Base-by-base conservation (phyloP, 805 yeast species). In the Candida boleticola region DNA sequence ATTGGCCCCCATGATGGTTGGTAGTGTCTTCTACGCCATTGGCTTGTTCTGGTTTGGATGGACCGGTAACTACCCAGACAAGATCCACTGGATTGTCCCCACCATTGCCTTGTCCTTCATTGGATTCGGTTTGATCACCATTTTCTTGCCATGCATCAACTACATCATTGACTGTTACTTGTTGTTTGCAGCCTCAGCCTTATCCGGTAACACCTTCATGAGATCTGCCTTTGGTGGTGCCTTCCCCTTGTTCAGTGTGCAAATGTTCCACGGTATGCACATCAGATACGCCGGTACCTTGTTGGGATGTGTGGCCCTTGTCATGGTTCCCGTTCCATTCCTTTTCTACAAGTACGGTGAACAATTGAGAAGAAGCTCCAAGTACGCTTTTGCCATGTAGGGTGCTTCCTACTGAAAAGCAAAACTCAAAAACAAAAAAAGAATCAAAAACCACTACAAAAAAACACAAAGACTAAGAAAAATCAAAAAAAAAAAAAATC, bases 1-100 rank as follows among this genome's bases (percentile, higher is more conserved):
- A 62, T 69, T 89, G 43, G 79, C 82, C 14, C 81, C 90, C 22
- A 79, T 89, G 84, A 76, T 87, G 64, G 62, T 75, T 33, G 90
- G 95, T 25, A 81, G 83, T 19, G 49, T 86, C 41, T 57, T 75
- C 6, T 87, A 89, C 68, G 84, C 95, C 22, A 69, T 79, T 40
- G 96, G 96, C 40, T 68, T 89, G 47, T 73, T 89, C 54, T 85
- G 96, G 96, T 73, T 89, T 60, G 79, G 86, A 43, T 89, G 96
- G 96, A 70, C 92, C 7, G 96, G 96, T 57, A 76, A 79, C 48
- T 89, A 82, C 62, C 82, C 77, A 37, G 62, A 82, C 27, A 63
- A 63, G n/a, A 78, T 87, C 29, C 96, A 83, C 57, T 89, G 92
- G 92, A 82, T 81, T 35, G 84, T 81, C 5, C 71, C 80, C n/a